Conservation (phyloP, 306 rosid species). For the Vicia sativa region DNA sequence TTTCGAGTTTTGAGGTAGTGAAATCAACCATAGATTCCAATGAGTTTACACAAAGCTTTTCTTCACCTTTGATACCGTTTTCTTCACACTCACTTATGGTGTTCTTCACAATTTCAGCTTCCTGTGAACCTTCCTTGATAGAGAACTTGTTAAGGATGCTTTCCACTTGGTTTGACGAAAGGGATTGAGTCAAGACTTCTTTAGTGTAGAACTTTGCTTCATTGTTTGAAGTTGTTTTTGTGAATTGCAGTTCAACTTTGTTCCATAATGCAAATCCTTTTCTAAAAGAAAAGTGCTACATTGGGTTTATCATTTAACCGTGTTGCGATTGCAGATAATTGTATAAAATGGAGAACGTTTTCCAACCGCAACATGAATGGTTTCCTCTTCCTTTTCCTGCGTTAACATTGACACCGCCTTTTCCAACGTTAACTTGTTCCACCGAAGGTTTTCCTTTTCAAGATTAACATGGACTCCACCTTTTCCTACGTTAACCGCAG, state of each 20-base stretch:
- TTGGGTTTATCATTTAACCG: conserved; percentile 69
- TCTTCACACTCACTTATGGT: conserved; percentile 64
- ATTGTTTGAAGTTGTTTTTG: conserved; percentile 32
- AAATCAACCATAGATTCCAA: conserved; percentile 90
- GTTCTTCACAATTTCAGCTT: conserved; percentile 49
- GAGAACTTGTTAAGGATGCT: conserved; percentile 50
- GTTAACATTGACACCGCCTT: conserved; percentile 41
- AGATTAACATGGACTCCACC: conserved; percentile 43
- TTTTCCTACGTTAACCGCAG: conserved; percentile 18
- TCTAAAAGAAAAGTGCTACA: conserved; percentile 74
- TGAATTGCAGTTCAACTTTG: conserved; percentile 62
- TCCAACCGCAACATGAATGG: conserved; percentile 48
- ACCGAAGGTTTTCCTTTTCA: conserved; percentile 41
- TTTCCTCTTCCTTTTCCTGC: conserved; percentile 46
- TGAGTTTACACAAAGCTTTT: conserved; percentile 80
- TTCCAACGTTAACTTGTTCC: conserved; percentile 32
- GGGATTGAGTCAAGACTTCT: conserved; percentile 55
- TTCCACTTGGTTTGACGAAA: conserved; percentile 57
- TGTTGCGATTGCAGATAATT: conserved; percentile 35
- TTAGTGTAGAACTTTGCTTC: conserved; percentile 57
- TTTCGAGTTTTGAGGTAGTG: conserved; percentile 68
- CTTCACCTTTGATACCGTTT: conserved; percentile 57
- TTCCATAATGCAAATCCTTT: conserved; percentile 57
- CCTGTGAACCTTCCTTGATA: conserved; percentile 45
- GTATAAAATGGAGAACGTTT: background rate